Conservation (phyloP, 73 alveolate genomes). For the Blepharisma stoltei region DNA sequence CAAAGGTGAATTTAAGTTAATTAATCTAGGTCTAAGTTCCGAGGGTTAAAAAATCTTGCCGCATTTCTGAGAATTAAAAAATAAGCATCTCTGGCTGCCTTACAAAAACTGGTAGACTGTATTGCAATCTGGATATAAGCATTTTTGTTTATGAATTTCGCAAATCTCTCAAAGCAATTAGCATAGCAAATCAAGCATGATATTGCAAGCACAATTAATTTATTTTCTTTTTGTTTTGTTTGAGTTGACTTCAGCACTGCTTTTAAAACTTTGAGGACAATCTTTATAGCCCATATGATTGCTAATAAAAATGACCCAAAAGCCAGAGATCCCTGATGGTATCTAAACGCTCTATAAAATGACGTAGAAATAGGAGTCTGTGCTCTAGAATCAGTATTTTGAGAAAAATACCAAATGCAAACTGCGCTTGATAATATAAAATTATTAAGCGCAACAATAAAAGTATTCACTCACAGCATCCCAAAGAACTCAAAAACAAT, state of each 20-base stretch:
- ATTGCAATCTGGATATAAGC: conserved; percentile 93
- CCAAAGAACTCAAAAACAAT: conserved; percentile 84
- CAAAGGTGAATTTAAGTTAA: too few relatives aligned
- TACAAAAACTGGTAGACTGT: conserved; percentile 90
- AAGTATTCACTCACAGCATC: conserved; percentile 76
- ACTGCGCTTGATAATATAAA: conserved; percentile 56
- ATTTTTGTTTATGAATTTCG: conserved; percentile 87
- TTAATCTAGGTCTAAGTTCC: too few relatives aligned
- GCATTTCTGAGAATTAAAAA: conserved; percentile 87
- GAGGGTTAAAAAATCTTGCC: conserved; percentile 89
- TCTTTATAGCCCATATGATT: conserved; percentile 81
- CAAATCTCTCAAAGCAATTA: conserved; percentile 87
- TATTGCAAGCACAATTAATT: conserved; percentile 72
- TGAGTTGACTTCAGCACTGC: conserved; percentile 67
- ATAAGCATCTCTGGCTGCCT: conserved; percentile 97
- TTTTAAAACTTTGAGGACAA: conserved; percentile 76
- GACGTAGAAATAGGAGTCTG: conserved; percentile 73
- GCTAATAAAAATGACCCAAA: conserved; percentile 96
- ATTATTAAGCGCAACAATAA: conserved; percentile 60
- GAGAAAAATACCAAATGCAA: conserved; percentile 95
- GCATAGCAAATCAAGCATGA: conserved; percentile 83
- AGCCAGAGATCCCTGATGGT: conserved; percentile 95
- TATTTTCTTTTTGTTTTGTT: conserved; percentile 60
- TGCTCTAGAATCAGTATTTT: conserved; percentile 86
- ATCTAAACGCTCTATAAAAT: conserved; percentile 87